Conservation (phyloP, 345 rosid genomes). For the Crucihimalaya himalaica region DNA sequence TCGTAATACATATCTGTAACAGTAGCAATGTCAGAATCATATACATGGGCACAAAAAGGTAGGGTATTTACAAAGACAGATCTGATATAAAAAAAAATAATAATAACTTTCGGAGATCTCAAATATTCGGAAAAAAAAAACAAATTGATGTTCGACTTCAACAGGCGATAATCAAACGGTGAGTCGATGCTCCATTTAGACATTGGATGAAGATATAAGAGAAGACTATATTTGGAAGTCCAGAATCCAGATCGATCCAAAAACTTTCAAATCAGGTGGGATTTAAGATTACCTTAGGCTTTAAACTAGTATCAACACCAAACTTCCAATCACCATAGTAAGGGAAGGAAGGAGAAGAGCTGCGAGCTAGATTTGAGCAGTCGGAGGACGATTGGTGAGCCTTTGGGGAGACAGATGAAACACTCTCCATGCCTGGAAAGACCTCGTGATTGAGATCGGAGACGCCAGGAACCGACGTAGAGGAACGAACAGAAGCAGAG, state of each 20-base stretch:
- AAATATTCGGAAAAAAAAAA: background rate
- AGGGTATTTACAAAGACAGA: slow-evolving; percentile 16
- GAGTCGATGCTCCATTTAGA: background rate
- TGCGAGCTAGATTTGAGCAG: slow-evolving; percentile 60
- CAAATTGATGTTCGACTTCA: background rate
- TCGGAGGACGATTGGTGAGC: slow-evolving; percentile 57
- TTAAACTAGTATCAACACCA: slow-evolving; percentile 57
- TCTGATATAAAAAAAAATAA: slow-evolving; percentile 19
- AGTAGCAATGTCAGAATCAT: slow-evolving; percentile 19
- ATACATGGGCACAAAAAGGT: background rate
- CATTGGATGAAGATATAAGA: slow-evolving; percentile 2
- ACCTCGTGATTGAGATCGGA: slow-evolving; percentile 64
- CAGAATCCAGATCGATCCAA: slow-evolving; percentile 26
- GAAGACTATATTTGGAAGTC: background rate
- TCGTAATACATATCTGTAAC: slow-evolving; percentile 74
- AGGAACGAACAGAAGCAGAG: slow-evolving; percentile 41
- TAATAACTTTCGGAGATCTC: background rate
- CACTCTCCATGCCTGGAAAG: slow-evolving; percentile 89
- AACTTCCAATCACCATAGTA: slow-evolving; percentile 77
- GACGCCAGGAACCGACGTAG: slow-evolving; percentile 69
- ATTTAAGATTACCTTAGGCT: slow-evolving; percentile 56
- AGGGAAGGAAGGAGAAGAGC: slow-evolving; percentile 80
- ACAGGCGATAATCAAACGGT: background rate
- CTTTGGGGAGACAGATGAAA: slow-evolving; percentile 65
- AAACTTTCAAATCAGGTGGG: background rate